phyloP scores from a whole-genome alignment of 2,329 filamentous ascomycete species.

The Aspergillus aculeatinus region DNA sequence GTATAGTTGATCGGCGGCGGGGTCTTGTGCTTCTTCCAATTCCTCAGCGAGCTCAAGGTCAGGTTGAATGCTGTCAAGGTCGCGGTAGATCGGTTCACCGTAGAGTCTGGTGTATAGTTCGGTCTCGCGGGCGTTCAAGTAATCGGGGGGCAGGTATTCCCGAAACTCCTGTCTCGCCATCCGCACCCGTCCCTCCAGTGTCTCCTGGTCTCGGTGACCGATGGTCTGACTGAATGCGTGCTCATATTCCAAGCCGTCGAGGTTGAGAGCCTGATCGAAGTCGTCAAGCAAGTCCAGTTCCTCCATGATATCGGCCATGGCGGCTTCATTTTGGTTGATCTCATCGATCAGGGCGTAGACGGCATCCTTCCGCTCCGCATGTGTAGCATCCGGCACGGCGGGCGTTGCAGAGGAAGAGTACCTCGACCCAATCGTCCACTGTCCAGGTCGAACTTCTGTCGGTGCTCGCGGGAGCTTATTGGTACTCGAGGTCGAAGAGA shows the following conservation, averaged over 20 bases:
- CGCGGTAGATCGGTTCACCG: constrained; percentile 76
- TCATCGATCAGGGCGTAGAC: constrained; percentile 39
- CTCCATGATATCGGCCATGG: constrained; percentile 36
- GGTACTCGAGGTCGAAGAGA: constrained; percentile 2
- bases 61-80: constrained; percentile 53
- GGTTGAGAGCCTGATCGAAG: constrained; percentile 23
- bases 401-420: constrained; percentile 24
- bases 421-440: constrained; percentile 20
- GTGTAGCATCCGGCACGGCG: constrained; percentile 14
- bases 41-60: constrained; percentile 26
- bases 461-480: not conserved
- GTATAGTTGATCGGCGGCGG: constrained; percentile 30
- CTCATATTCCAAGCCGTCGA: constrained; percentile 27
- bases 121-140: constrained; percentile 70
- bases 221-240: constrained; percentile 31
- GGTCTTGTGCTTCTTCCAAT: constrained; percentile 32
- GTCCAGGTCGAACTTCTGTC: not conserved
- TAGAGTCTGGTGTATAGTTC: constrained; percentile 77
- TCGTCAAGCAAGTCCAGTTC: constrained; percentile 34
- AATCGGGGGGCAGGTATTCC: constrained; percentile 69
- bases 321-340: constrained; percentile 37
- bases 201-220: constrained; percentile 32
- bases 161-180: constrained; percentile 73
- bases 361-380: constrained; percentile 27
- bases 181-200: constrained; percentile 54